Percentiles rank a stretch among this genome's conserved stretches.
These are phyloP conservation scores for Allomyces javanicus DNA, from an alignment of 192 early-diverging fungal genomes.

Conservation along the genomic window DNA sequence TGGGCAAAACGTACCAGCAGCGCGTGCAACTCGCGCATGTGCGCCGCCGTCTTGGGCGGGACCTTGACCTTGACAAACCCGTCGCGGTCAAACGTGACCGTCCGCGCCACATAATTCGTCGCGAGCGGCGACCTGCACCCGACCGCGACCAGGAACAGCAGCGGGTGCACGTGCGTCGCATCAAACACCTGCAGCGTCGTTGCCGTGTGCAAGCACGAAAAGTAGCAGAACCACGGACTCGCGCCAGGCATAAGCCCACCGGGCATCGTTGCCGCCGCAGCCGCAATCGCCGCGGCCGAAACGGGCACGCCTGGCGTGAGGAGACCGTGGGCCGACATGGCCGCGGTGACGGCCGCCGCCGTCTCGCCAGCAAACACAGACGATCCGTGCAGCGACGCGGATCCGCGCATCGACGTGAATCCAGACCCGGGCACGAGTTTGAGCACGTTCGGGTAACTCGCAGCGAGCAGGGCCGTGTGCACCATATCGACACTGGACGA, in stretches of 20 bases:
- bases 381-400: background rate
- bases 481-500: background rate
- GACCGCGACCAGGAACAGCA: background rate
- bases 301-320: background rate
- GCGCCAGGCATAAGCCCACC: background rate
- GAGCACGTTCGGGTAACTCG: conserved; percentile 1
- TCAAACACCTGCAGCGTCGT: background rate
- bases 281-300: background rate
- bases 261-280: background rate
- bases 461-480: conserved; percentile 3
- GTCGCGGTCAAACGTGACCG: background rate
- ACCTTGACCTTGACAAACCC: background rate
- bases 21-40: background rate
- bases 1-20: background rate
- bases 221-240: background rate
- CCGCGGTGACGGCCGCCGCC: background rate
- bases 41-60: background rate
- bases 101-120: background rate
- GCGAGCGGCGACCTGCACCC: background rate
- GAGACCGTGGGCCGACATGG: background rate
- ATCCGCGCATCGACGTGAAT: background rate
- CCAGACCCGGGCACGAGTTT: background rate
- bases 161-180: background rate
- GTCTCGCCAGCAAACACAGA: background rate
- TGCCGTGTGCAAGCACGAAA: background rate